phyloP scores from a whole-genome alignment of 1,284 basidiomycete species.

The Rhodofomes roseus region DNA sequence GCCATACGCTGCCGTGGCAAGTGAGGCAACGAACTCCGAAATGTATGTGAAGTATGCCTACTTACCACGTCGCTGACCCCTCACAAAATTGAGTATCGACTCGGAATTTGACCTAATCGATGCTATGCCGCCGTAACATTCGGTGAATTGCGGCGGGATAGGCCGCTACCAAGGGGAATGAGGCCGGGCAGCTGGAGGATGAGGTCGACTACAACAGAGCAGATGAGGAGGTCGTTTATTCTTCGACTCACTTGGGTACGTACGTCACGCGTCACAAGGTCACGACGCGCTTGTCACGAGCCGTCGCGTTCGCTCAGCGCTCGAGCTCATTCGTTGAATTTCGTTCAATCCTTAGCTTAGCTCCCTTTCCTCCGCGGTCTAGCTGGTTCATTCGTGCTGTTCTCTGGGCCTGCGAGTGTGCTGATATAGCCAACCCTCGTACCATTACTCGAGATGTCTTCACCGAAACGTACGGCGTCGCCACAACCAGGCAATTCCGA shows the following conservation, averaged over 20 bases:
- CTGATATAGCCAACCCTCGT: slow-evolving; percentile 5
- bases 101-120: too few species aligned
- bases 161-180: too few species aligned
- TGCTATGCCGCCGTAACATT: too few species aligned
- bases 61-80: background rate
- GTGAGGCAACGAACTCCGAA: too few species aligned
- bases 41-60: background rate
- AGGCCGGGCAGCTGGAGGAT: too few species aligned
- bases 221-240: too few species aligned
- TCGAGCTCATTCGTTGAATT: too few species aligned
- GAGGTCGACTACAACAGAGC: too few species aligned
- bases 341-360: background rate
- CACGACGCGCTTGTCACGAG: background rate
- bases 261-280: background rate
- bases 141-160: too few species aligned
- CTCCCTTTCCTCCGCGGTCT: background rate
- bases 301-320: too few species aligned
- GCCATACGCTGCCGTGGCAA: slow-evolving; percentile 19
- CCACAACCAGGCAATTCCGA: slow-evolving; percentile 54
- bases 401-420: background rate
- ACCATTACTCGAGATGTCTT: slow-evolving; percentile 29
- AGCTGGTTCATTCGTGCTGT: background rate
- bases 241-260: background rate
- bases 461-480: slow-evolving; percentile 71
- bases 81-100: too few species aligned